phyloP scores from a whole-genome alignment of 306 rosid genomes.

The Luffa aegyptiaca region DNA sequence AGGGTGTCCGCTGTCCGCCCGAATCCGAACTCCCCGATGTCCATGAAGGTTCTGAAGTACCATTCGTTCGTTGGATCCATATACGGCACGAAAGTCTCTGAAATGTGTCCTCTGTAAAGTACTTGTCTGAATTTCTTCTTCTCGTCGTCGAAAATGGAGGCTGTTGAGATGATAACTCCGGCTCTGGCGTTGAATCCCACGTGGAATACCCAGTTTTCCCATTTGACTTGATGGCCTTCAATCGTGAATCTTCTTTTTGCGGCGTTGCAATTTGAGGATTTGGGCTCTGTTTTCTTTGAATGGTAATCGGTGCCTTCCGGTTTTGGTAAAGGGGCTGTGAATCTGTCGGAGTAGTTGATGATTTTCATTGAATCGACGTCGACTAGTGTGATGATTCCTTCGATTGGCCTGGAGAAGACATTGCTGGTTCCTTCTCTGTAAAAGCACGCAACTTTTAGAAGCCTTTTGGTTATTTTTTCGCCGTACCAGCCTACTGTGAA shows the following conservation, averaged over 20 bases:
- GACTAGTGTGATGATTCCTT: constrained; percentile 49
- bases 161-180: constrained; percentile 64
- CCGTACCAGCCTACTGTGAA: constrained; percentile 85
- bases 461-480: constrained; percentile 41
- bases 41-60: constrained; percentile 87
- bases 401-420: constrained; percentile 73
- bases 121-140: constrained; percentile 38
- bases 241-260: constrained; percentile 31
- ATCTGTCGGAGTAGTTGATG: constrained; percentile 44
- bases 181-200: constrained; percentile 79
- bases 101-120: constrained; percentile 77
- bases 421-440: constrained; percentile 56
- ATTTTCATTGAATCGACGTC: constrained; percentile 70
- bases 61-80: constrained; percentile 76
- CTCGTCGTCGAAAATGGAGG: constrained; percentile 53
- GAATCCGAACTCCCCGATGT: constrained; percentile 75
- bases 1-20: constrained; percentile 66
- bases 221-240: constrained; percentile 44
- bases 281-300: constrained; percentile 14
- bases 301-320: constrained; percentile 63
- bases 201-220: constrained; percentile 73
- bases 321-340: constrained; percentile 53
- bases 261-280: constrained; percentile 17
- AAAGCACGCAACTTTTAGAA: constrained; percentile 51
- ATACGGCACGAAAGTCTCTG: constrained; percentile 82